Percentiles rank a stretch among this genome's conserved stretches.
Conservation (phyloP, 139 green algal species). For the Zygnema cylindricum region DNA sequence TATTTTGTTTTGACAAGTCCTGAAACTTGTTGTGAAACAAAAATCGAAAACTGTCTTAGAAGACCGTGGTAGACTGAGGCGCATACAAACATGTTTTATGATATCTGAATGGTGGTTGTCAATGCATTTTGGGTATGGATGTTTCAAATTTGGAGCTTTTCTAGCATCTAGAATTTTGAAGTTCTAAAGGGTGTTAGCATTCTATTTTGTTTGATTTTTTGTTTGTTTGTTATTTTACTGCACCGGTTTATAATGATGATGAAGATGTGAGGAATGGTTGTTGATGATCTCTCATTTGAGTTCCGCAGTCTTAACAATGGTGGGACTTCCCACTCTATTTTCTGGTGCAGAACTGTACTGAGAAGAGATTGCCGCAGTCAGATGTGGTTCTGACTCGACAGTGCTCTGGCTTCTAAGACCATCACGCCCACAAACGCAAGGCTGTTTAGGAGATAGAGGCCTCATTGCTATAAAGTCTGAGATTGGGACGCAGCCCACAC, state of each 20-base stretch:
- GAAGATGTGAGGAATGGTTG: not conserved
- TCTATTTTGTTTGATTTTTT: not conserved
- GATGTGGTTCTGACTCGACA: slow-evolving; percentile 53
- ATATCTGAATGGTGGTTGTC: too few relatives aligned
- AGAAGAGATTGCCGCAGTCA: slow-evolving; percentile 35
- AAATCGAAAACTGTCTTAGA: too few relatives aligned
- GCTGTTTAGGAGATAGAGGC: slow-evolving; percentile 43
- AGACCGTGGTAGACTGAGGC: too few relatives aligned
- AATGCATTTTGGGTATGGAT: too few relatives aligned
- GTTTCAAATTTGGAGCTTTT: too few relatives aligned
- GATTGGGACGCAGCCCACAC: slow-evolving; percentile 38
- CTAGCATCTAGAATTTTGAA: too few relatives aligned
- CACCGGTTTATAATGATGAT: not conserved
- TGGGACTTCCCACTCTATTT: not conserved
- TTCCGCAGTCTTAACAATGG: too few relatives aligned
- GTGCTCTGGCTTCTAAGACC: slow-evolving; percentile 19
- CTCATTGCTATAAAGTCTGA: slow-evolving; percentile 41
- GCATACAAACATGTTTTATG: too few relatives aligned
- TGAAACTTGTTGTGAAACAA: too few relatives aligned
- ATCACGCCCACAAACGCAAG: slow-evolving; percentile 11
- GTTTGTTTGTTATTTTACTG: not conserved
- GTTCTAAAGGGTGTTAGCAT: too few relatives aligned
- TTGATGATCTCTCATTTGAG: too few relatives aligned
- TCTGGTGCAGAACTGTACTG: slow-evolving; percentile 41
- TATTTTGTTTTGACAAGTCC: too few relatives aligned